These are phyloP conservation scores for Stephania japonica DNA, from an alignment of 164 flowering plant genomes.

Conservation along the genomic window DNA sequence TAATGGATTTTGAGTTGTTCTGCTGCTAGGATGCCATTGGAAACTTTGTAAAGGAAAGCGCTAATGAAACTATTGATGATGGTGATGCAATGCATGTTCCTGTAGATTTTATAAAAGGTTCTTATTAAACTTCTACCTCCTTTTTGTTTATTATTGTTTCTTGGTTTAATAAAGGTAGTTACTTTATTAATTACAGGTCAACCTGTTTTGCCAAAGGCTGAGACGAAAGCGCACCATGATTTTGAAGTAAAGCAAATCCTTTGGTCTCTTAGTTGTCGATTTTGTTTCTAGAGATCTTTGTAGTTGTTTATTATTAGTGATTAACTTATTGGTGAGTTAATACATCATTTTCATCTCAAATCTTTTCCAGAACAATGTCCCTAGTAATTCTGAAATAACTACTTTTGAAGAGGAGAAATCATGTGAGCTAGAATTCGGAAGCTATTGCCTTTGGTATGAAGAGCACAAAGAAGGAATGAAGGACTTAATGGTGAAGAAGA, in stretches of 20 bases:
- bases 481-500: conserved; percentile 66
- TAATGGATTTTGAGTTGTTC: neutral
- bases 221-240: conserved; percentile 15
- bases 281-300: neutral
- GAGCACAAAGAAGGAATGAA: conserved; percentile 72
- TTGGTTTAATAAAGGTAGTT: conserved; percentile 1
- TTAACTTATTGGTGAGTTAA: neutral
- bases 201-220: conserved; percentile 12
- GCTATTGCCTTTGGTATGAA: conserved; percentile 86
- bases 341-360: neutral
- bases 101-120: conserved; percentile 7
- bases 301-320: neutral
- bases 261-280: neutral
- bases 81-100: conserved; percentile 4
- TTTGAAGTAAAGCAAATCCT: conserved; percentile 29
- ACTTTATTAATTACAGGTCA: conserved; percentile 24
- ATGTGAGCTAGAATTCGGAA: conserved; percentile 79
- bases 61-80: conserved; percentile 18
- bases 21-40: conserved; percentile 33
- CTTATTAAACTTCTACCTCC: neutral
- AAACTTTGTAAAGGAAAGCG: conserved; percentile 20
- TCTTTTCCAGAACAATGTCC: conserved; percentile 26
- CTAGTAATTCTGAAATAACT: conserved; percentile 12
- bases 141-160: neutral
- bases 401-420: conserved; percentile 39